Evolutionary conservation across 345 rosid genomes (phyloP).

Genomic region (Lepidium africanum): DNA sequence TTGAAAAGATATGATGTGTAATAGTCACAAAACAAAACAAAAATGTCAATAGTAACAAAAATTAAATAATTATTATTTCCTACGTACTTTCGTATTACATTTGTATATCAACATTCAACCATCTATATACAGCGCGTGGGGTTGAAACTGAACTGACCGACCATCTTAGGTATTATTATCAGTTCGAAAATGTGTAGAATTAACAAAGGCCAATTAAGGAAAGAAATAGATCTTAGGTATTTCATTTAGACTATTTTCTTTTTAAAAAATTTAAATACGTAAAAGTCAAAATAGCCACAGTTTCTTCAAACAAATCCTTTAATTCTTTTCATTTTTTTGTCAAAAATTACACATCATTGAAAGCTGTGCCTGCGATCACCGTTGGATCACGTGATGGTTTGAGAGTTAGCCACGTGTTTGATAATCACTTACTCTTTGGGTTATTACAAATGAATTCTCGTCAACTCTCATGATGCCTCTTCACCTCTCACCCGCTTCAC

Average conservation of each 20-base stretch:
- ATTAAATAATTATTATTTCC: too few relatives aligned
- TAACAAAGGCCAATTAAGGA: conserved; percentile 7
- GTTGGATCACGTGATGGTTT: conserved; percentile 24
- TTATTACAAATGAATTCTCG: conserved; percentile 22
- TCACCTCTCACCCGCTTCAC: conserved; percentile 1
- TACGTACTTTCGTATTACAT: too few relatives aligned
- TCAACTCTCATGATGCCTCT: conserved; percentile 24
- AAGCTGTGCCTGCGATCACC: conserved; percentile 7
- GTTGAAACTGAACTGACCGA: background rate
- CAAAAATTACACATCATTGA: background rate
- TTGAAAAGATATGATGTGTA: too few relatives aligned
- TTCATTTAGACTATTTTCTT: background rate
- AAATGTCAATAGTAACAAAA: too few relatives aligned
- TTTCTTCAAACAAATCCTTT: background rate
- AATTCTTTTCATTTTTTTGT: background rate
- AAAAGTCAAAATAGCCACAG: conserved; percentile 19
- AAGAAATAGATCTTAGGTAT: background rate
- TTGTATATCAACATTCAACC: too few relatives aligned
- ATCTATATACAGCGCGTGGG: conserved; percentile 11
- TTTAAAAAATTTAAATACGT: background rate
- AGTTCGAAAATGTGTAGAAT: background rate
- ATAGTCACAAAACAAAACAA: too few relatives aligned
- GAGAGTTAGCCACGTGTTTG: conserved; percentile 1
- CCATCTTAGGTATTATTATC: background rate
- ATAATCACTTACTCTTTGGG: background rate